Conservation (phyloP, 345 rosid genomes). For the Cardamine chenopodiifolia region DNA sequence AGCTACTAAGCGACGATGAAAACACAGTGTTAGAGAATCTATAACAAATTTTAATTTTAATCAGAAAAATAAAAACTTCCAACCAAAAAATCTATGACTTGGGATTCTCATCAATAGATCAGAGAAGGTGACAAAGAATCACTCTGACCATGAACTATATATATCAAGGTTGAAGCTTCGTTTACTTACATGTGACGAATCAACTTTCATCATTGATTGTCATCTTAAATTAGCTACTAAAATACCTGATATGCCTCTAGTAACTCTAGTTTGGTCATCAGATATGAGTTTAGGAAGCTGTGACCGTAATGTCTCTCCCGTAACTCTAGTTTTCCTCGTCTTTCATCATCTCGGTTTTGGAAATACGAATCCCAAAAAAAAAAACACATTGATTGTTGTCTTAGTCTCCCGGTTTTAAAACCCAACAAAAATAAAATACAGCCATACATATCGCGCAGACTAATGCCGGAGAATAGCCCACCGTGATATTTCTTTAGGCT, state of each 20-base stretch:
- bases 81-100: not conserved
- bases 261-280: not conserved
- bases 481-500: not conserved
- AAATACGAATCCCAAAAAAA: not conserved
- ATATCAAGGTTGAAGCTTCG: not conserved
- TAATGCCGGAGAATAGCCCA: not conserved
- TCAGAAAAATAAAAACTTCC: not conserved
- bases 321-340: not conserved
- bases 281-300: not conserved
- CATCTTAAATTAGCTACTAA: not conserved
- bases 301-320: not conserved
- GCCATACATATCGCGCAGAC: not conserved
- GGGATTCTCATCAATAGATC: not conserved
- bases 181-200: not conserved
- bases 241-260: not conserved
- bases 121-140: not conserved
- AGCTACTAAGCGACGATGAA: not conserved
- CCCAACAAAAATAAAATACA: not conserved
- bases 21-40: not conserved
- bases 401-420: not conserved
- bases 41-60: not conserved
- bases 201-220: not conserved
- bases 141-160: not conserved
- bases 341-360: not conserved
- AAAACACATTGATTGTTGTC: not conserved